Evolutionary conservation across 2,329 filamentous ascomycete species (phyloP), one percentile per base, ranked within the genome.

Genomic region (Diplocarpon mali): DNA sequence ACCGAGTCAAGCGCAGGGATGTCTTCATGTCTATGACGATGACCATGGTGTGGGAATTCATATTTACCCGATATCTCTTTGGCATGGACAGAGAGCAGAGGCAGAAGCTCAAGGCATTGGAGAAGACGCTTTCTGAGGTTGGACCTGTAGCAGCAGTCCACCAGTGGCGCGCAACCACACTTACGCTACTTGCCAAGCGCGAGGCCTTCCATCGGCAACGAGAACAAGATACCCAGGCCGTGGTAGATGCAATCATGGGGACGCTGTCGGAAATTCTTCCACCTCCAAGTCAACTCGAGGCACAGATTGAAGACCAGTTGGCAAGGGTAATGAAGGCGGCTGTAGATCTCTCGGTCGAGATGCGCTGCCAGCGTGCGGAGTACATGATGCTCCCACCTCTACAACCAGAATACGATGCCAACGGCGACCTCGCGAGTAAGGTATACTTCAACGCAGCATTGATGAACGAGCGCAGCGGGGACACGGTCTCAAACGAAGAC

Each of bases 1-100:
- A 98, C 63, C 85, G 93, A 32, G 83, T 95, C 44, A 81, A 77
- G 59, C 82, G 92, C 49, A 80, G 90, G 48, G 90, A 96, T 63
- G 81, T 96, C 47, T 95, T 98, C 72, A 95, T 96, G 87, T 92
- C 88, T 31, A 88, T 98, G 64, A 86, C 90, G 45, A 96, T 96
- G 89, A 92, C 85, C 50, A 95, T 98, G 88, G 81, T 98, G 41
- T 98, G 89, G 89, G 92, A 98, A 65, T 95, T 93, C 60, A 82
- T 98, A 62, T 98, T 98, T 62, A 95, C 90, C 8, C 80, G 92
- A 52, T 98, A 98, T 64, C 79, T 98, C 20, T 98, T 98, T 63
- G 92, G 92, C 57, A 95, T 98, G 87, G 92, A 98, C 63, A 78
- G 89, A 57, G 92, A 96, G 65, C 92, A 98, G 66, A 80, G 92